Conservation (phyloP, 352 stramenopile species). For the Phytopythium ostracodes region DNA sequence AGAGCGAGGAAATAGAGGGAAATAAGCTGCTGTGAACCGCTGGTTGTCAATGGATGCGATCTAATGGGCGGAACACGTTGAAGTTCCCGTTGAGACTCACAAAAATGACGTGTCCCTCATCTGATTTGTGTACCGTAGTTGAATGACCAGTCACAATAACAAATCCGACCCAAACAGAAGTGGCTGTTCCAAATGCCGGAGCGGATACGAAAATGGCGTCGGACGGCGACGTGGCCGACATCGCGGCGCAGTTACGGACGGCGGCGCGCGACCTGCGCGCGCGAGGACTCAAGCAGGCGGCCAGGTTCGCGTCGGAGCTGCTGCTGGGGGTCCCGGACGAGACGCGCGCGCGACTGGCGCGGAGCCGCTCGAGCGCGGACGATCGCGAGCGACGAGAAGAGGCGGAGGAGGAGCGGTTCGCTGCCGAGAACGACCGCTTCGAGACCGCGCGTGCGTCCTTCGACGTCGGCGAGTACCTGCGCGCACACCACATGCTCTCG, state of each 20-base stretch:
- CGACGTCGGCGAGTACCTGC: constrained; percentile 72
- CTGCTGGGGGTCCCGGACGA: constrained; percentile 58
- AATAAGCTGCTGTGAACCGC: background rate
- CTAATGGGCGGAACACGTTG: background rate
- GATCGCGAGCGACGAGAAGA: background rate
- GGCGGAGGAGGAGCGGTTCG: constrained; percentile 13
- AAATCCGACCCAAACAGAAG: background rate
- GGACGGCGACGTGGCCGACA: constrained; percentile 10
- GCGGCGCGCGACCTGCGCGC: constrained; percentile 45
- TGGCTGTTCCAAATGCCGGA: background rate
- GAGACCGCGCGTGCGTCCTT: constrained; percentile 67
- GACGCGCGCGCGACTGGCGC: constrained; percentile 12
- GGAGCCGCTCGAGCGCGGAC: background rate
- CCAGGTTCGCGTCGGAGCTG: constrained; percentile 72
- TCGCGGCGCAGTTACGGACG: constrained; percentile 40
- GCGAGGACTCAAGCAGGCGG: constrained; percentile 62
- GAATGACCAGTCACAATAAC: background rate
- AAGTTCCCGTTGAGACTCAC: background rate
- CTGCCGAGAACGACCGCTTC: constrained; percentile 36
- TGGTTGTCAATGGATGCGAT: background rate
- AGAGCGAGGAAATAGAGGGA: background rate
- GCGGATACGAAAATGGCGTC: constrained; percentile 1
- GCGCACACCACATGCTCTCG: constrained; percentile 56
- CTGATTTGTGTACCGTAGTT: background rate
- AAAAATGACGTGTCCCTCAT: background rate